These are phyloP conservation scores for Arctium minus DNA, from an alignment of 129 eudicot species.

Conservation along the genomic window DNA sequence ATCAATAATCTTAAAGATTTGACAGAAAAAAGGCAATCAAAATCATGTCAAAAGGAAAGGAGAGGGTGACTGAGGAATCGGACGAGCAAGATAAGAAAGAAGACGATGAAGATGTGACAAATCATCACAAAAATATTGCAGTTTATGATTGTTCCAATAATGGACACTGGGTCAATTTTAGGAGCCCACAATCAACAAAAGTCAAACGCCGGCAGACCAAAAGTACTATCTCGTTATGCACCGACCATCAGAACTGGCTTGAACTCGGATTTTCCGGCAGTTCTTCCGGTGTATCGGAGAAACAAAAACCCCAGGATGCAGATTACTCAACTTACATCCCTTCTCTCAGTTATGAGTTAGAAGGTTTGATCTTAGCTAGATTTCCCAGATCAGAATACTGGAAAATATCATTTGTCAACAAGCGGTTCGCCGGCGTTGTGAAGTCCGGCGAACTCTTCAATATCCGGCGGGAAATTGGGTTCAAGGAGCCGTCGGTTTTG, in stretches of 20 bases:
- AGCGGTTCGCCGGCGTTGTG: slow-evolving; percentile 41
- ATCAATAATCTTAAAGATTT: slow-evolving; percentile 7
- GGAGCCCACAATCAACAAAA: slow-evolving; percentile 33
- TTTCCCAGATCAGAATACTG: slow-evolving; percentile 68
- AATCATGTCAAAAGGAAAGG: slow-evolving; percentile 45
- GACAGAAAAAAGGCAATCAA: slow-evolving; percentile 13
- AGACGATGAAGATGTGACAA: slow-evolving; percentile 8
- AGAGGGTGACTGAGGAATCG: slow-evolving; percentile 24
- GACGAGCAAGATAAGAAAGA: slow-evolving; percentile 12
- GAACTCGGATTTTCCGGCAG: slow-evolving; percentile 1
- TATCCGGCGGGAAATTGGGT: slow-evolving; percentile 45
- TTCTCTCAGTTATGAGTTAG: slow-evolving; percentile 67
- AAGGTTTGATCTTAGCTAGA: slow-evolving; percentile 65
- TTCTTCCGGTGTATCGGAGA: slow-evolving; percentile 9
- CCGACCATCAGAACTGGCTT: not conserved
- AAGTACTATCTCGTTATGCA: not conserved
- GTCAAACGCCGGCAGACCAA: slow-evolving; percentile 15
- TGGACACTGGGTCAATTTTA: slow-evolving; percentile 21
- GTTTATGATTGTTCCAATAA: slow-evolving; percentile 14
- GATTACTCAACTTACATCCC: slow-evolving; percentile 50
- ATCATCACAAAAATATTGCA: not conserved
- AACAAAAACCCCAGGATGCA: slow-evolving; percentile 83
- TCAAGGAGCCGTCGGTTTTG: slow-evolving; percentile 62
- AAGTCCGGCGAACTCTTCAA: slow-evolving; percentile 52
- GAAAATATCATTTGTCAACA: slow-evolving; percentile 55